These are phyloP conservation scores for Ganoderma meredithae DNA, from an alignment of 1,284 basidiomycete genomes.

Conservation along the genomic window DNA sequence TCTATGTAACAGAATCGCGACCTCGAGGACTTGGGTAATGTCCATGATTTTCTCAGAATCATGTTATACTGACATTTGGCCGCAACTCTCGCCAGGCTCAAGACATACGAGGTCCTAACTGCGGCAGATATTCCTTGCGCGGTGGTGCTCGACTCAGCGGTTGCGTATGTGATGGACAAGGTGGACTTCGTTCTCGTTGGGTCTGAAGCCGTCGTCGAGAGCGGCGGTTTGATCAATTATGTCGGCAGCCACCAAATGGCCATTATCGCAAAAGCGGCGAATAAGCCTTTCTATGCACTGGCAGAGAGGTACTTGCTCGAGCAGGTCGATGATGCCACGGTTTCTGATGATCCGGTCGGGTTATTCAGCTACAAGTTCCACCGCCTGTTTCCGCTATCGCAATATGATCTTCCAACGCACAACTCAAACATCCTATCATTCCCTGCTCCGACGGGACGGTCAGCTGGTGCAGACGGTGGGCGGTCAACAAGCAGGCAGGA, in stretches of 20 bases:
- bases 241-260: conserved; percentile 97
- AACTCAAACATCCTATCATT: conserved; percentile 77
- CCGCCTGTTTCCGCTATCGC: conserved; percentile 94
- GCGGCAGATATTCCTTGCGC: conserved; percentile 93
- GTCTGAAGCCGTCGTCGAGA: conserved; percentile 97
- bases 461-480: conserved; percentile 32
- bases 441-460: conserved; percentile 47
- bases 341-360: conserved; percentile 34
- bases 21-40: conserved; percentile 83
- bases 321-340: conserved; percentile 25
- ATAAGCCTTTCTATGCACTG: conserved; percentile 96
- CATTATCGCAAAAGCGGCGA: conserved; percentile 92
- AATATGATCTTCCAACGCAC: conserved; percentile 93
- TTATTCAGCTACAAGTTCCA: conserved; percentile 92
- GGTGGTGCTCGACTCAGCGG: conserved; percentile 94
- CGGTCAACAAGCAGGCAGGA: conserved; percentile 31
- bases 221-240: conserved; percentile 88
- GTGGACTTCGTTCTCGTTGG: conserved; percentile 93
- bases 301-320: conserved; percentile 78
- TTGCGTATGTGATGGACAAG: conserved; percentile 96
- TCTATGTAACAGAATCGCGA: conserved; percentile 96
- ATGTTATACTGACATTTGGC: conserved; percentile 20
- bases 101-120: conserved; percentile 86
- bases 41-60: conserved; percentile 26
- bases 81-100: conserved; percentile 62